Evolutionary conservation across 1,284 basidiomycete species (phyloP).

Genomic region (Ganoderma lingzhi): DNA sequence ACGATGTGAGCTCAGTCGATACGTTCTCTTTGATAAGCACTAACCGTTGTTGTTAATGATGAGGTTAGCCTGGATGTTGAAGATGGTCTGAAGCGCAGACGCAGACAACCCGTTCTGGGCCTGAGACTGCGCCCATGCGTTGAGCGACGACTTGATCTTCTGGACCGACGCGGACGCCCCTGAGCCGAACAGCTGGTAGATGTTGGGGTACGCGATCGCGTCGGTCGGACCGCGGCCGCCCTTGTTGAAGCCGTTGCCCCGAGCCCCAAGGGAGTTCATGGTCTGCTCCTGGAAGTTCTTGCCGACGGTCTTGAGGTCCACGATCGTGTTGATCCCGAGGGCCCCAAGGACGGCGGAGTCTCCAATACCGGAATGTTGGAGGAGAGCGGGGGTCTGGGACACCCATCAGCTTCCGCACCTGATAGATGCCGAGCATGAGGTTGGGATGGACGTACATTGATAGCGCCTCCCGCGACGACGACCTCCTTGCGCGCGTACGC

Average conservation of each 20-base stretch:
- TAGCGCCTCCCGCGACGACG: constrained; percentile 57
- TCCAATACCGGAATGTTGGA: constrained; percentile 56
- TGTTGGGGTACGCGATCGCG: constrained; percentile 51
- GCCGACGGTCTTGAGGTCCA: constrained; percentile 52
- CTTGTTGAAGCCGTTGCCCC: constrained; percentile 45
- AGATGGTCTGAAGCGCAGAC: constrained; percentile 51
- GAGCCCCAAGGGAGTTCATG: constrained; percentile 51
- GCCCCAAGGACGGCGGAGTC: constrained; percentile 47
- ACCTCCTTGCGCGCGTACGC: constrained; percentile 59
- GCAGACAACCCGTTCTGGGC: constrained; percentile 47
- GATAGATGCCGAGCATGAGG: not conserved
- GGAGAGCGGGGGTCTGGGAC: constrained; percentile 46
- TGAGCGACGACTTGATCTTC: constrained; percentile 45
- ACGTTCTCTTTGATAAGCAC: constrained; percentile 10
- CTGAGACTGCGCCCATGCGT: constrained; percentile 51
- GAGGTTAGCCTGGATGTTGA: constrained; percentile 50
- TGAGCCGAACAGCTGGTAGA: constrained; percentile 53
- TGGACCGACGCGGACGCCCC: constrained; percentile 43
- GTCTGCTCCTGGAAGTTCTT: constrained; percentile 59
- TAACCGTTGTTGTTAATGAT: constrained; percentile 54
- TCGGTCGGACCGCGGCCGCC: constrained; percentile 40
- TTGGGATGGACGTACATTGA: constrained; percentile 24
- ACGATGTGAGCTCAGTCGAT: not conserved
- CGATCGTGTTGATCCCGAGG: constrained; percentile 47
- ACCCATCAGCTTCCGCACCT: not conserved